These are phyloP conservation scores for Streptanthus diversifolius DNA, from an alignment of 345 rosid genomes.

Conservation along the genomic window DNA sequence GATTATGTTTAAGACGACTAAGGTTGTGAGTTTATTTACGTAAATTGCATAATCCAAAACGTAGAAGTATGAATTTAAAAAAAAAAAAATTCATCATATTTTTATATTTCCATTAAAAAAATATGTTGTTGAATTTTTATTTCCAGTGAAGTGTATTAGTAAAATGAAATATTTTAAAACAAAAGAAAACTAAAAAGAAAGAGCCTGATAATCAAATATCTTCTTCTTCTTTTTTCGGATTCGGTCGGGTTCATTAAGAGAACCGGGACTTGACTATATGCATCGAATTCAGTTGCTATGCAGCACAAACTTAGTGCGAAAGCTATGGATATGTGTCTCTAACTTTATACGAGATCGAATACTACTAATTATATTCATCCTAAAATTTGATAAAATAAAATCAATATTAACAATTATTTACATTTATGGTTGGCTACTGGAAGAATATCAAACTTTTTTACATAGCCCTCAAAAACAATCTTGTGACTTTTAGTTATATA, in stretches of 20 bases:
- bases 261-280: neutral
- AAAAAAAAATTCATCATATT: too few species aligned
- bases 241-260: neutral
- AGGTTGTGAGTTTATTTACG: neutral
- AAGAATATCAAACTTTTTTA: neutral
- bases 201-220: neutral
- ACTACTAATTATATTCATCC: neutral
- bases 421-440: neutral
- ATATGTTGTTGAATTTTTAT: too few species aligned
- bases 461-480: neutral
- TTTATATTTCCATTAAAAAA: too few species aligned
- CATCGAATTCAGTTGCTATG: slow-evolving; percentile 7
- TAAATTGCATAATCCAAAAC: neutral
- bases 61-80: too few species aligned
- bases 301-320: slow-evolving; percentile 16
- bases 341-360: slow-evolving; percentile 3
- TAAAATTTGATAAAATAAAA: neutral
- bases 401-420: neutral
- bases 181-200: neutral
- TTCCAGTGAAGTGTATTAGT: too few species aligned
- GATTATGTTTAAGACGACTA: neutral
- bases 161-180: too few species aligned
- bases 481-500: neutral
- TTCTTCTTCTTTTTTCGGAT: too few species aligned
- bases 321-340: slow-evolving; percentile 25